These are phyloP conservation scores for Acidiella bohemica DNA, from an alignment of 495 filamentous ascomycete species.

Conservation along the genomic window DNA sequence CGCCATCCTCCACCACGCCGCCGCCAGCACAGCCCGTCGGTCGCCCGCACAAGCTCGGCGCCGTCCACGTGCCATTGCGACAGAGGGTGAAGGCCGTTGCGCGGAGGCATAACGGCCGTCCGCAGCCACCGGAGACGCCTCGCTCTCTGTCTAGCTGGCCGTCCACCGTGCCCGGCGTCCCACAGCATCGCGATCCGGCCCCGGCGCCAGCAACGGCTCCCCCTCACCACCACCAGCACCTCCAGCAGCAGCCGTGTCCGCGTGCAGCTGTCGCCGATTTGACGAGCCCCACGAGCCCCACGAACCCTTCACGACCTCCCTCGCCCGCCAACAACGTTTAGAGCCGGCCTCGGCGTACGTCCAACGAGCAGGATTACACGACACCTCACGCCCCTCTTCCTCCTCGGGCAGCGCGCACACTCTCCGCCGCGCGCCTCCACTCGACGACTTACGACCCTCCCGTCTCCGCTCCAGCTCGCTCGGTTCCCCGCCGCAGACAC, in stretches of 20 bases:
- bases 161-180: no score
- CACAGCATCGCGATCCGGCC: not conserved
- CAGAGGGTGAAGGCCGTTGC: not conserved
- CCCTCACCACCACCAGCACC: not conserved
- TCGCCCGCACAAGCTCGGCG: not conserved
- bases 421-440: constrained; percentile 37
- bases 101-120: not conserved
- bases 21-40: not conserved
- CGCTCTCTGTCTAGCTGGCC: no score
- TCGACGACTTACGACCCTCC: constrained; percentile 29
- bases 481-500: constrained; percentile 25
- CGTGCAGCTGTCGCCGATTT: constrained; percentile 13
- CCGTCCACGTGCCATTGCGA: not conserved
- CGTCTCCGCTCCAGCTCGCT: constrained; percentile 22
- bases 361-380: constrained; percentile 18
- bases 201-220: not conserved
- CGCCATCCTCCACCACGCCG: not conserved
- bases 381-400: constrained; percentile 36
- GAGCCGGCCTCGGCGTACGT: constrained; percentile 31
- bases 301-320: constrained; percentile 42
- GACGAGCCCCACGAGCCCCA: constrained; percentile 39
- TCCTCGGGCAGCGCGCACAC: constrained; percentile 37
- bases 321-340: constrained; percentile 41
- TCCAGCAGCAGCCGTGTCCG: constrained; percentile 23
- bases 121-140: no score